phyloP scores from a whole-genome alignment of 108 stramenopile species.

The Skeletonema costatum region DNA sequence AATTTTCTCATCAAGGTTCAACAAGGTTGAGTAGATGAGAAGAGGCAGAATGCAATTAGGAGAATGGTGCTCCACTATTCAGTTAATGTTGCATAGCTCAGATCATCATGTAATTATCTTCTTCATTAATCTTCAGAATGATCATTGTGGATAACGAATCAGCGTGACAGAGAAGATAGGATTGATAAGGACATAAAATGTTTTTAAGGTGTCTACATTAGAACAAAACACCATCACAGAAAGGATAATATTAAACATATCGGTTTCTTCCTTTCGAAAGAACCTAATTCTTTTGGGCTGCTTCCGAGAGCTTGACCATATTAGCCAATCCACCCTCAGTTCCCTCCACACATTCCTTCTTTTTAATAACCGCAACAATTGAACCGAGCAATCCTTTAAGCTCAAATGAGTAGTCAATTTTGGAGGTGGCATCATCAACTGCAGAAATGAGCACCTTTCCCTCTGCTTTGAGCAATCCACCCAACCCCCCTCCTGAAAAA shows the following conservation, averaged over 20 bases:
- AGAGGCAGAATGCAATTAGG: no score
- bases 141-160: no score
- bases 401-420: slow-evolving; percentile 51
- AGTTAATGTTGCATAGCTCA: no score
- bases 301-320: slow-evolving; percentile 51
- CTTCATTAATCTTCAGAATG: no score
- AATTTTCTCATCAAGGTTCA: no score
- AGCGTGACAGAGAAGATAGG: no score
- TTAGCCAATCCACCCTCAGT: slow-evolving; percentile 52
- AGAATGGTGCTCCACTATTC: no score
- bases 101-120: no score
- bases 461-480: slow-evolving; percentile 21
- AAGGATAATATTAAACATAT: neutral
- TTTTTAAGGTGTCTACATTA: no score
- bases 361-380: slow-evolving; percentile 24
- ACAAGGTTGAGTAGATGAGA: no score
- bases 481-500: slow-evolving; percentile 33
- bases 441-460: slow-evolving; percentile 41
- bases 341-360: slow-evolving; percentile 35
- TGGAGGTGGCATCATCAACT: slow-evolving; percentile 22
- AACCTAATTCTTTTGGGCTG: slow-evolving; percentile 29
- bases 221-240: neutral
- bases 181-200: no score
- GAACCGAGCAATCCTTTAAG: slow-evolving; percentile 35
- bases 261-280: neutral